Evolutionary conservation across 2,329 filamentous ascomycete genomes (phyloP), one percentile per base, ranked within the genome.

Genomic region (Rosellinia necatrix): DNA sequence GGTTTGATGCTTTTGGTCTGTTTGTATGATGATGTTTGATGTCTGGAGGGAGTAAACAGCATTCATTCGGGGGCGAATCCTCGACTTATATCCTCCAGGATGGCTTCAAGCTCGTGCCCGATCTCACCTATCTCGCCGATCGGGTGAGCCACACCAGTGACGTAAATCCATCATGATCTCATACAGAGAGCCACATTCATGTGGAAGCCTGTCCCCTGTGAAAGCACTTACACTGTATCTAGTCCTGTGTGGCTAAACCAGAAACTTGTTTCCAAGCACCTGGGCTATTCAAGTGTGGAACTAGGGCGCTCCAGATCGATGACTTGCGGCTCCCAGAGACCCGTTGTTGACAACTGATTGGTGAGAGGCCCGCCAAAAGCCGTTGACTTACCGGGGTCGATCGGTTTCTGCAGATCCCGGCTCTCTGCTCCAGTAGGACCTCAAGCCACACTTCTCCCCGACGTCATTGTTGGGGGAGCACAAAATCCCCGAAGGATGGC

Each of bases 171-270:
- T 27, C 42, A 55, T 62, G 61, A 63, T 55, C 56, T 64, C 62
- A 64, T 64, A 53, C 44, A 49, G 47, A 38, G 27, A 42, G 46
- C 37, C 38, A 48, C 54, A 51, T n/a, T 37, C 24, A 49, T 34
- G 25, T 24, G 4, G 12, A 30, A 32, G 21, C 43, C 53, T 49
- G 22, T 48, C 56, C 43, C 52, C 50, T 47, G 15, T 56, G 34
- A 48, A 58, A 21, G 13, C 3, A 19, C 40, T 32, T 30, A 30
- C 50, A 50, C 44, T 13, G n/a, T n/a, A 21, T 6, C 17, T 25
- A 34, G n/a, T 22, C 34, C 21, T 59, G 60, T 64, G 66, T 65
- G 64, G 66, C 62, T 66, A 65, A 64, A 66, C 62, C 66, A 65
- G 59, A 69, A 69, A 66, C 66, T 61, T 66, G 66, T 64, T 68